phyloP scores from a whole-genome alignment of 805 yeast genomes.

The Wickerhamomyces hampshirensis region DNA sequence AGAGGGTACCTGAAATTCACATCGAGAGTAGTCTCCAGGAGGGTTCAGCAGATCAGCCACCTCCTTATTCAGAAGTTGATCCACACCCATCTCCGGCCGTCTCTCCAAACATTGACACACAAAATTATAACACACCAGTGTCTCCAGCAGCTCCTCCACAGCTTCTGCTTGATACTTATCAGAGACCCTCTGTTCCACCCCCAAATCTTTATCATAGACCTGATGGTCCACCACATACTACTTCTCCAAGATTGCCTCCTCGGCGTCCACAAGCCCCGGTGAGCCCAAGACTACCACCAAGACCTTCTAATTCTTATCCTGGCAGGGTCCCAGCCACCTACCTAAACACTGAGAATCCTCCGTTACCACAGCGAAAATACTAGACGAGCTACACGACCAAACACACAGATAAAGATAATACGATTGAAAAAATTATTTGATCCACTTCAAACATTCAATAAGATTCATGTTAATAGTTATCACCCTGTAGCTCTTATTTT shows the following conservation, averaged over 20 bases:
- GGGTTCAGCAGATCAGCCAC: constrained; percentile 28
- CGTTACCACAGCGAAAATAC: constrained; percentile 7
- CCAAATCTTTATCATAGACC: too few relatives aligned
- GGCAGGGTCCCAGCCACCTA: constrained; percentile 13
- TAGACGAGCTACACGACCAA: too few relatives aligned
- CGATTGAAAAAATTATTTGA: too few relatives aligned
- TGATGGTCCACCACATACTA: too few relatives aligned
- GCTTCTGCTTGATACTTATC: constrained; percentile 3
- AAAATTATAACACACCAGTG: not conserved
- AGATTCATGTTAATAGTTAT: too few relatives aligned
- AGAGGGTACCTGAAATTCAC: not conserved
- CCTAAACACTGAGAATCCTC: constrained; percentile 2
- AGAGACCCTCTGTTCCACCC: constrained; percentile 7
- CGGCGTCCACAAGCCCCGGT: constrained; percentile 10
- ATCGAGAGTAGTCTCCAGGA: constrained; percentile 15
- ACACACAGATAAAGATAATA: too few relatives aligned
- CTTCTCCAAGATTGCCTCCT: constrained; percentile 1
- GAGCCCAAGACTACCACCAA: constrained; percentile 11
- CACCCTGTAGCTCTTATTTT: too few relatives aligned
- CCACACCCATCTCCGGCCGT: constrained; percentile 12
- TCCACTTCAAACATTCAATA: too few relatives aligned
- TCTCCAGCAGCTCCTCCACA: constrained; percentile 9
- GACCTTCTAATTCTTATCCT: constrained; percentile 11
- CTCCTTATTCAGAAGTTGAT: constrained; percentile 31
- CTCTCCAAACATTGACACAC: constrained; percentile 5